Evolutionary conservation across 176 grass and related monocot species (phyloP), one percentile per base, ranked within the genome.

Genomic region (Oryza longistaminata): DNA sequence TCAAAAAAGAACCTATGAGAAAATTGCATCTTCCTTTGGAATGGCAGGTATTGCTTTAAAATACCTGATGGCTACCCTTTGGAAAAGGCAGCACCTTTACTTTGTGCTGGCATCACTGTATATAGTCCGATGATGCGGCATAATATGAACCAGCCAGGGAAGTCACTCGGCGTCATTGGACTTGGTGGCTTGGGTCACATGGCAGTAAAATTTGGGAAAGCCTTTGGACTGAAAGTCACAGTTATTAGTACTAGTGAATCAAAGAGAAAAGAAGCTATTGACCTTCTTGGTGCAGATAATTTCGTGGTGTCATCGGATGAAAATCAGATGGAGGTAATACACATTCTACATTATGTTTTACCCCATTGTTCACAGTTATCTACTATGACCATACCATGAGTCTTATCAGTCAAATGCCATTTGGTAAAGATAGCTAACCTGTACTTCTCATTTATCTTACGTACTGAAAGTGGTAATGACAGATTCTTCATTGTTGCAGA

Each of bases 71-170:
- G 85, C 22, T 93, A 90, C 25, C 94, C 91, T 62, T 74, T 90
- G 80, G 91, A 80, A 48, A 86, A 84, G 66, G 94, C 91, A 5
- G 94, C 91, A 33, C 91, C 94, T 75, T 87, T 97, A 75, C 80
- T 88, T 4, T 97, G 94, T 80, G 89, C 92, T 66, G 94, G 94
- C 46, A 97, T 94, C 50, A 94, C 90, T 68, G 92, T 94, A 3
- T 97, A 97, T 53, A 87, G 66, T 62, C 94, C 94, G 19, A 97
- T 97, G 92, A 85, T 88, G 76, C 75, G 85, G 10, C 91, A 97
- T 77, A 92, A 86, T 73, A 97, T 97, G 94, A 92, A 97, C 84
- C 91, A 97, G 58, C 88, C 91, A 9, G 94, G 91, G 21, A 93
- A 91, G 48, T 97, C 91, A 11, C 87, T 97, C 16, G 91, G 94